Evolutionary conservation across 192 early-diverging fungal genomes (phyloP).

Genomic region (Coemansia sp.): DNA sequence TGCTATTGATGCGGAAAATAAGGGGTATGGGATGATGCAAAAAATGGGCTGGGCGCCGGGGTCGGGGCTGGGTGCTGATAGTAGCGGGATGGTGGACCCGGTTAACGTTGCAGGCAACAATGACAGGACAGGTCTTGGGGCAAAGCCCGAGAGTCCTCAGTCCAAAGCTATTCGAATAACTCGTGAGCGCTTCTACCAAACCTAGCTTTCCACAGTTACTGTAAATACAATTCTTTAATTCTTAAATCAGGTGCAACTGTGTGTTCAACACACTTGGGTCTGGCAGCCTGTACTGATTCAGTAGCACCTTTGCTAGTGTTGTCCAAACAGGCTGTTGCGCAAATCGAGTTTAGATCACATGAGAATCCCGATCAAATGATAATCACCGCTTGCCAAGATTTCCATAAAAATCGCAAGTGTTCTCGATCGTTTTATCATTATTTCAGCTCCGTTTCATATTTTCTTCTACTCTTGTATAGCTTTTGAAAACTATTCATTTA

Average conservation of each 20-base stretch:
- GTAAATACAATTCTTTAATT: too few relatives aligned
- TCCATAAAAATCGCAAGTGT: too few relatives aligned
- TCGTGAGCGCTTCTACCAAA: constrained; percentile 28
- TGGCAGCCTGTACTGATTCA: too few relatives aligned
- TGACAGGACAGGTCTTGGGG: constrained; percentile 31
- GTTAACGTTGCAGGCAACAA: constrained; percentile 25
- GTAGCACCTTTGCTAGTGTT: too few relatives aligned
- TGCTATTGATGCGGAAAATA: constrained; percentile 21
- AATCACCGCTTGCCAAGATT: too few relatives aligned
- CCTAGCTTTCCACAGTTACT: not conserved
- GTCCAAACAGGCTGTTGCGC: too few relatives aligned
- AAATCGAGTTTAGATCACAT: too few relatives aligned
- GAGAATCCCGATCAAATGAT: too few relatives aligned
- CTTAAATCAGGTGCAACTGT: too few relatives aligned
- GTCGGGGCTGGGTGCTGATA: constrained; percentile 36
- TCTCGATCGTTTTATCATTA: too few relatives aligned
- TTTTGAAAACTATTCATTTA: too few relatives aligned
- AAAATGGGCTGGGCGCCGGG: constrained; percentile 51
- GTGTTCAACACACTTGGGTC: too few relatives aligned
- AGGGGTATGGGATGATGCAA: constrained; percentile 34
- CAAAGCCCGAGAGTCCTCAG: constrained; percentile 10
- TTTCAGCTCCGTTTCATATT: not conserved
- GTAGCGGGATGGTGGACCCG: constrained; percentile 26
- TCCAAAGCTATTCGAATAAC: constrained; percentile 24
- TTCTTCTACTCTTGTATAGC: not conserved